These are phyloP conservation scores for Schoenoplectus tabernaemontani DNA, from an alignment of 202 grass and related monocot genomes.

Conservation along the genomic window DNA sequence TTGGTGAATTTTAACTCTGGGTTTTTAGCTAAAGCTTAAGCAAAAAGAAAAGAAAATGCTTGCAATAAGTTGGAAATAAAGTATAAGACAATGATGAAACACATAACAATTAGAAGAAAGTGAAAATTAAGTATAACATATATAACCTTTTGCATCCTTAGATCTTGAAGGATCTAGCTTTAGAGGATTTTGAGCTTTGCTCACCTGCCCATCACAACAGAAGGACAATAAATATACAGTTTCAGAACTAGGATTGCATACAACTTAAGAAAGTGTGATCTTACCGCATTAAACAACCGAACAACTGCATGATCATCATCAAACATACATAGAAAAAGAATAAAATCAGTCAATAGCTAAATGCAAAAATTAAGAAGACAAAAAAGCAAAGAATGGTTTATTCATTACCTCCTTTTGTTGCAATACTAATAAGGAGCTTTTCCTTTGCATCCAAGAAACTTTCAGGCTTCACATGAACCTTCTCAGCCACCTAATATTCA, in stretches of 20 bases:
- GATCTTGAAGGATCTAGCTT: constrained; percentile 67
- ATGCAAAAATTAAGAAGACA: constrained; percentile 7
- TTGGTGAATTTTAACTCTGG: not conserved
- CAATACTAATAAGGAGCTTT: constrained; percentile 68
- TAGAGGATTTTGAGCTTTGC: constrained; percentile 65
- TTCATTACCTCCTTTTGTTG: constrained; percentile 84
- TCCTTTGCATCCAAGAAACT: constrained; percentile 59
- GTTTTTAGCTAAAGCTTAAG: not conserved
- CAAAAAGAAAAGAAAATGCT: constrained; percentile 2
- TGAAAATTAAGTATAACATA: not conserved
- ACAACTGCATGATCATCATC: constrained; percentile 49
- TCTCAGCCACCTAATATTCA: constrained; percentile 50
- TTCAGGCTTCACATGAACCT: constrained; percentile 60
- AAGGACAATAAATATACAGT: constrained; percentile 9
- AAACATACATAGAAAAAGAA: constrained; percentile 23
- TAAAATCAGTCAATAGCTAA: constrained; percentile 14
- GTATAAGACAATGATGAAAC: not conserved
- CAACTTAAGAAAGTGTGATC: not conserved
- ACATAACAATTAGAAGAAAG: not conserved
- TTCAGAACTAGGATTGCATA: not conserved
- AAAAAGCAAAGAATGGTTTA: not conserved
- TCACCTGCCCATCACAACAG: constrained; percentile 45
- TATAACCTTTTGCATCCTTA: constrained; percentile 66
- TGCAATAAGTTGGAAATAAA: constrained; percentile 3
- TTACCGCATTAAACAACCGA: constrained; percentile 92